Percentiles rank a stretch among this genome's conserved stretches.
Evolutionary conservation across 768 basidiomycete species (phyloP).

Genomic region (Suillus americanus): DNA sequence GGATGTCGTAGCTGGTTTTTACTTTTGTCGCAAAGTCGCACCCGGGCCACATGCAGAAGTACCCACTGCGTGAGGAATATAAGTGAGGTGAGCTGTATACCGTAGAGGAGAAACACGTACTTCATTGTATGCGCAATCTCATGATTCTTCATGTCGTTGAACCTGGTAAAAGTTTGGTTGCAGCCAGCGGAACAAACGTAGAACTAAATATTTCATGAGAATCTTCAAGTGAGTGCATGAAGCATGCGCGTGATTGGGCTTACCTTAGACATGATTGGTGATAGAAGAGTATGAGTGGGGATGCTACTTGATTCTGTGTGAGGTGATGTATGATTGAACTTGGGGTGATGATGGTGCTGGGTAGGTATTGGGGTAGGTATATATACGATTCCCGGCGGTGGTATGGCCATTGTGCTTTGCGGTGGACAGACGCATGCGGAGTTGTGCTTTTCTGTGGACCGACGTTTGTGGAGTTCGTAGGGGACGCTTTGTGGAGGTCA

Average conservation of each 20-base stretch:
- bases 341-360: not conserved
- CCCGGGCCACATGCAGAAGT: constrained; percentile 11
- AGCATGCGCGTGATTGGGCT: not conserved
- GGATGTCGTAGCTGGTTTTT: constrained; percentile 22
- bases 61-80: constrained; percentile 11
- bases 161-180: constrained; percentile 12
- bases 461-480: not conserved
- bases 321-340: not conserved
- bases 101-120: too few relatives aligned
- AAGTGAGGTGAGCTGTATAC: too few relatives aligned
- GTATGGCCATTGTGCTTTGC: not conserved
- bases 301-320: not conserved
- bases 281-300: not conserved
- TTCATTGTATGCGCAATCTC: constrained; percentile 1
- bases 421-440: not conserved
- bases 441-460: too few relatives aligned
- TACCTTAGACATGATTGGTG: too few relatives aligned
- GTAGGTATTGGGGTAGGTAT: not conserved
- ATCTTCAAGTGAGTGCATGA: not conserved
- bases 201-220: constrained; percentile 8
- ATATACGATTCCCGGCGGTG: not conserved
- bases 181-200: constrained; percentile 16
- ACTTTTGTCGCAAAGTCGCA: constrained; percentile 17
- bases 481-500: not conserved
- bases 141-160: constrained; percentile 23